These are phyloP conservation scores for Atalantia buxifolia DNA, from an alignment of 345 rosid genomes.

Conservation along the genomic window DNA sequence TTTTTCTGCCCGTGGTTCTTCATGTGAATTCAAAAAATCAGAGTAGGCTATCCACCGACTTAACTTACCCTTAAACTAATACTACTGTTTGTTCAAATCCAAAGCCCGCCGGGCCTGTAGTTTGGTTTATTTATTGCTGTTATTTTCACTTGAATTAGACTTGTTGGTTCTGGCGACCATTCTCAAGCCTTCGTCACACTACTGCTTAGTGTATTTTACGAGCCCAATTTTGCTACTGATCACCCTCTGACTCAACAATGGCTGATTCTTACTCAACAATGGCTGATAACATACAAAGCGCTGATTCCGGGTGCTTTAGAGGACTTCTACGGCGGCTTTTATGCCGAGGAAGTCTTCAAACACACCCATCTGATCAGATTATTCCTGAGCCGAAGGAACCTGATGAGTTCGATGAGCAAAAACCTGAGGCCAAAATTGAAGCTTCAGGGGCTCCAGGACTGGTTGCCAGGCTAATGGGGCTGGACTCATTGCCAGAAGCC, in stretches of 20 bases:
- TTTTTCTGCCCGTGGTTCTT: background rate
- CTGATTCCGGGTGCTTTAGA: constrained; percentile 64
- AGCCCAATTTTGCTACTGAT: background rate
- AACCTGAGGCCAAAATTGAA: constrained; percentile 13
- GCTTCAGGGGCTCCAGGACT: constrained; percentile 38
- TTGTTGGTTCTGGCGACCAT: background rate
- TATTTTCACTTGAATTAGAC: background rate
- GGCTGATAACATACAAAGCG: constrained; percentile 23
- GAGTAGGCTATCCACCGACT: constrained; percentile 15
- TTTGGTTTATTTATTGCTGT: background rate
- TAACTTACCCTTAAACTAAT: background rate
- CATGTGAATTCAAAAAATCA: constrained; percentile 40
- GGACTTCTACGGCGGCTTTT: constrained; percentile 51
- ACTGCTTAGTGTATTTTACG: constrained; percentile 8
- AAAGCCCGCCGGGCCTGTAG: constrained; percentile 22
- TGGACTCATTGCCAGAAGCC: constrained; percentile 57
- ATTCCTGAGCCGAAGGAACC: constrained; percentile 21
- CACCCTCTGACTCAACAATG: constrained; percentile 21
- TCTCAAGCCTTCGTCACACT: background rate
- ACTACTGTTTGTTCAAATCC: constrained; percentile 16
- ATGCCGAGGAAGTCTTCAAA: constrained; percentile 65
- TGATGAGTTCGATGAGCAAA: constrained; percentile 11
- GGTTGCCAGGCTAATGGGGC: constrained; percentile 87
- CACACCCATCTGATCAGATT: constrained; percentile 56
- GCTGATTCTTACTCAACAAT: constrained; percentile 17